A percentile compares a stretch with the other conserved stretches of the same genome.
Evolutionary conservation across 495 filamentous ascomycete species (phyloP).

Genomic region (Aspergillus steynii): DNA sequence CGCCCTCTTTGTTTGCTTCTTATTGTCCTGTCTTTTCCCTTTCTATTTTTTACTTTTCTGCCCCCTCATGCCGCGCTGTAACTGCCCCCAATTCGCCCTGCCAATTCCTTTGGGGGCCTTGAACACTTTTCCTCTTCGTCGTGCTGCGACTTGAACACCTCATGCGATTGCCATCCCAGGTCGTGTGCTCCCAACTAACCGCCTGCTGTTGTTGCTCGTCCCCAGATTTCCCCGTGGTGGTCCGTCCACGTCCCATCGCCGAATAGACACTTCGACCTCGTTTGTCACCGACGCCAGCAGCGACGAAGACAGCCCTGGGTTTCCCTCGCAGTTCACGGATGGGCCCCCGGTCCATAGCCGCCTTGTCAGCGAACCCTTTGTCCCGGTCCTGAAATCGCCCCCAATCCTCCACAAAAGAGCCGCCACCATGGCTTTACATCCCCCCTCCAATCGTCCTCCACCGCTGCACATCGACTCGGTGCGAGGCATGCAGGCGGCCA

Average conservation of each 20-base stretch:
- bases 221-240: constrained; percentile 42
- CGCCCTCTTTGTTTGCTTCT: constrained; percentile 16
- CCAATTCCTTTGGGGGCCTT: background rate
- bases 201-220: constrained; percentile 25
- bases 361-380: constrained; percentile 51
- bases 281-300: constrained; percentile 29
- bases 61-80: background rate
- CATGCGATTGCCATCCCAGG: constrained; percentile 8
- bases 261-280: constrained; percentile 40
- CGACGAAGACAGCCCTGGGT: constrained; percentile 34
- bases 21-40: constrained; percentile 18
- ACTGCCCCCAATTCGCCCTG: background rate
- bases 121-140: background rate
- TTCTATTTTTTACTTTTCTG: constrained; percentile 9
- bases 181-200: constrained; percentile 30
- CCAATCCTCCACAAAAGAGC: constrained; percentile 36
- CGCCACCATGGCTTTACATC: constrained; percentile 48
- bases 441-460: constrained; percentile 34
- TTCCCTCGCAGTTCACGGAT: constrained; percentile 44
- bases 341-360: constrained; percentile 43
- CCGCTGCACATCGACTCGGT: constrained; percentile 42
- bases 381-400: constrained; percentile 44
- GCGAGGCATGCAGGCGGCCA: constrained; percentile 1
- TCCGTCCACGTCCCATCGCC: constrained; percentile 32
- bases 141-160: constrained; percentile 1